A percentile compares a stretch with the other conserved stretches of the same genome.
Conservation (phyloP, 768 basidiomycete genomes). For the Thelephora aurantiotincta region DNA sequence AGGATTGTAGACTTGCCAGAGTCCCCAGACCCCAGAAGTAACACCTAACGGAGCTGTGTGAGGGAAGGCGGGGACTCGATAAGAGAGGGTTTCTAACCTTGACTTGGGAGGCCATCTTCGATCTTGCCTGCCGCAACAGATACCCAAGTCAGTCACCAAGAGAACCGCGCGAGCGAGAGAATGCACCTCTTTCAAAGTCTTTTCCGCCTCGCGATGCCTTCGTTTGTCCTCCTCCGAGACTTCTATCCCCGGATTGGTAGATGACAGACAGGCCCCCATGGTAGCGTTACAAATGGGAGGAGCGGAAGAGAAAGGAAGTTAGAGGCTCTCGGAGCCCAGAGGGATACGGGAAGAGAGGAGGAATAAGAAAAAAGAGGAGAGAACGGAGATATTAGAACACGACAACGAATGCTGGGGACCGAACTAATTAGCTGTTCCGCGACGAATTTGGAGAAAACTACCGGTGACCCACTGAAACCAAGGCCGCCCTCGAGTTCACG, state of each 20-base stretch:
- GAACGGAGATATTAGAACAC: constrained; percentile 1
- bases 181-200: constrained; percentile 61
- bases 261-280: constrained; percentile 73
- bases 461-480: too few species aligned
- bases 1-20: constrained; percentile 88
- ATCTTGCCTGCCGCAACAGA: constrained; percentile 43
- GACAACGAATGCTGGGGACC: constrained; percentile 3
- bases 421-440: not conserved
- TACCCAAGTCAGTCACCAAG: constrained; percentile 4
- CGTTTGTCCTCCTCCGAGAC: constrained; percentile 56
- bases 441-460: too few species aligned
- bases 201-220: constrained; percentile 58
- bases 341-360: not conserved
- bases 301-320: too few species aligned
- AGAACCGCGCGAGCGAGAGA: not conserved
- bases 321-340: too few species aligned
- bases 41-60: constrained; percentile 33
- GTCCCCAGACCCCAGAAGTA: constrained; percentile 87
- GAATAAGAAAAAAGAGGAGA: constrained; percentile 4
- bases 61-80: not conserved
- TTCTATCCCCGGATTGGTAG: constrained; percentile 30
- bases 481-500: too few species aligned
- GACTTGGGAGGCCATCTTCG: constrained; percentile 55
- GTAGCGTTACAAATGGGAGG: not conserved
- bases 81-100: constrained; percentile 33